Evolutionary conservation across 192 early-diverging fungal genomes (phyloP).

Genomic region (Powellomyces hirtus): DNA sequence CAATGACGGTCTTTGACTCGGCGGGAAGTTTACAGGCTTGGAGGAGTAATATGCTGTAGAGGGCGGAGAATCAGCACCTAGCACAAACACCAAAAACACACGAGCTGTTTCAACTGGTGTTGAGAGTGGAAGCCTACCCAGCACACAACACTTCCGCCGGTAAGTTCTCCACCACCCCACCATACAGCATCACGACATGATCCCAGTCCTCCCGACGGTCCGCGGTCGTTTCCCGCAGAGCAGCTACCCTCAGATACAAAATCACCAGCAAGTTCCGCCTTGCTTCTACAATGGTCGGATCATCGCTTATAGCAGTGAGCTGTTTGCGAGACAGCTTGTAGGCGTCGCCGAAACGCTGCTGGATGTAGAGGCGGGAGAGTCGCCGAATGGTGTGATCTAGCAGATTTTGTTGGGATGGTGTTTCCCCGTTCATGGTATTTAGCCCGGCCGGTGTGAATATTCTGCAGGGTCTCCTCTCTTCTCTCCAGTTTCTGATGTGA

Average conservation of each 20-base stretch:
- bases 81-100: background rate
- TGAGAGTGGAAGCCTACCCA: background rate
- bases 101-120: background rate
- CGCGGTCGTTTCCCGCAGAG: background rate
- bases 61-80: background rate
- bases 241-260: conserved; percentile 9
- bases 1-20: background rate
- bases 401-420: too few species aligned
- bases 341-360: conserved; percentile 20
- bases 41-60: background rate
- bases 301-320: background rate
- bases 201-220: conserved; percentile 12
- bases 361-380: conserved; percentile 10
- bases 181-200: background rate
- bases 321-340: background rate
- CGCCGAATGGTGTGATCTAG: background rate
- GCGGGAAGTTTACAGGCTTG: background rate
- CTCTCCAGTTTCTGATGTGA: too few species aligned
- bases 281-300: background rate
- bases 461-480: too few species aligned
- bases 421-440: too few species aligned
- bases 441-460: too few species aligned
- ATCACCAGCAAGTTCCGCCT: background rate
- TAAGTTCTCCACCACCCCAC: background rate
- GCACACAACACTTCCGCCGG: conserved; percentile 25